Percentiles rank a stretch among this genome's conserved stretches.
These are phyloP conservation scores for Verbascum thapsus DNA, from an alignment of 257 asterid genomes.

Conservation along the genomic window DNA sequence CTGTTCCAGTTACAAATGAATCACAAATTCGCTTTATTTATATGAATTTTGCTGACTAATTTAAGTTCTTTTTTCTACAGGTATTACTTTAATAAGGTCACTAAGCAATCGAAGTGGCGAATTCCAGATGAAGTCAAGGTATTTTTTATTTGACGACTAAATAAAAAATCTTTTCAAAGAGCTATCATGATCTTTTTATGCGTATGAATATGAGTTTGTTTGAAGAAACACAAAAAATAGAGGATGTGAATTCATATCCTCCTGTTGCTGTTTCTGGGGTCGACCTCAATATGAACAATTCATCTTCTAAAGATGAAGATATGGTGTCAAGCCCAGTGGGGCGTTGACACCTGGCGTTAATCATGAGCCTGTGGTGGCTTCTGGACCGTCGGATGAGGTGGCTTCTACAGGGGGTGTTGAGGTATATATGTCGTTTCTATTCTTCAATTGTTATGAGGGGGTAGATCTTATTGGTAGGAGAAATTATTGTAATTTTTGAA, in stretches of 20 bases:
- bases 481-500: not conserved
- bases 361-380: constrained; percentile 40
- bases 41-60: constrained; percentile 27
- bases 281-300: constrained; percentile 40
- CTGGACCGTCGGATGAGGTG: constrained; percentile 52
- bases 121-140: constrained; percentile 94
- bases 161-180: constrained; percentile 21
- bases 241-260: constrained; percentile 40
- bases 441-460: too few relatives aligned
- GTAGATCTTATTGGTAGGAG: too few relatives aligned
- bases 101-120: constrained; percentile 75
- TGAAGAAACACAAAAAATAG: constrained; percentile 44
- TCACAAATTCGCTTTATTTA: constrained; percentile 17
- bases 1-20: constrained; percentile 20
- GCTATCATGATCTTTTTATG: constrained; percentile 30
- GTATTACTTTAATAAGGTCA: constrained; percentile 71
- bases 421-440: constrained; percentile 44
- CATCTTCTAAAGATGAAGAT: constrained; percentile 40
- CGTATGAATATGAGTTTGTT: constrained; percentile 34
- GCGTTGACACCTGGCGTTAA: constrained; percentile 51
- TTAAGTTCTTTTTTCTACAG: constrained; percentile 37
- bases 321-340: constrained; percentile 59
- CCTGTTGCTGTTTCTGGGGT: too few relatives aligned
- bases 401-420: constrained; percentile 47
- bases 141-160: constrained; percentile 32